These are phyloP conservation scores for Cyclostephanos tholiformis DNA, from an alignment of 108 stramenopile species.

Conservation along the genomic window DNA sequence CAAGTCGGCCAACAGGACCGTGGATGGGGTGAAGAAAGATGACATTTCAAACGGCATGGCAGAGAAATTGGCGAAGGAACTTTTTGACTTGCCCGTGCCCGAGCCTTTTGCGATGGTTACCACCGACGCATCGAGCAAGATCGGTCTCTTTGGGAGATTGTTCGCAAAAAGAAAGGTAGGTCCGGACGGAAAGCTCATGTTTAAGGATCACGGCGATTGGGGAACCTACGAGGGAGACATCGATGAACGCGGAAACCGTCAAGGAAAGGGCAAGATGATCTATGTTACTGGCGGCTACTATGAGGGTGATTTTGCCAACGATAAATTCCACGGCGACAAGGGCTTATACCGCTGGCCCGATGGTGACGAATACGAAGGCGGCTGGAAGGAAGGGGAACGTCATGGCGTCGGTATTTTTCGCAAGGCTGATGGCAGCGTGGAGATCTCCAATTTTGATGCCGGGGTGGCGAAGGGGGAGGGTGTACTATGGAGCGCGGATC, in stretches of 20 bases:
- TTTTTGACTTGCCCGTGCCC: conserved; percentile 25
- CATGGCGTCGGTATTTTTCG: conserved; percentile 26
- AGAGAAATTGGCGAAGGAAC: conserved; percentile 18
- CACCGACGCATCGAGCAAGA: conserved; percentile 4
- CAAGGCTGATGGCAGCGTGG: conserved; percentile 9
- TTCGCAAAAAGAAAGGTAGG: conserved; percentile 17
- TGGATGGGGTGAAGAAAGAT: conserved; percentile 5
- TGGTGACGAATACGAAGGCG: conserved; percentile 25
- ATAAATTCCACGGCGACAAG: conserved; percentile 32
- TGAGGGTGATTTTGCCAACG: conserved; percentile 28
- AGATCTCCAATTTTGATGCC: conserved; percentile 20
- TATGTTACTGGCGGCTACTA: conserved; percentile 21
- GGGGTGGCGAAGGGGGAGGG: conserved; percentile 25
- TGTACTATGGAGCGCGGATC: conserved; percentile 30
- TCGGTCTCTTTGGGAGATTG: conserved; percentile 21
- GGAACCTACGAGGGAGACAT: conserved; percentile 23
- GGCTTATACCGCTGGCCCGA: conserved; percentile 29
- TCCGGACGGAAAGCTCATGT: conserved; percentile 12
- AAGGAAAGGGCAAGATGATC: conserved; percentile 29
- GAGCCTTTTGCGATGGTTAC: not conserved
- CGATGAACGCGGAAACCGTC: conserved; percentile 16
- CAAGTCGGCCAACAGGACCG: not conserved
- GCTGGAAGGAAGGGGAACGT: conserved; percentile 36
- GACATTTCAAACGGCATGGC: conserved; percentile 29
- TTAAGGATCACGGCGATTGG: conserved; percentile 45